phyloP scores from a whole-genome alignment of 768 basidiomycete genomes.

The Macrolepiota albuminosa region DNA sequence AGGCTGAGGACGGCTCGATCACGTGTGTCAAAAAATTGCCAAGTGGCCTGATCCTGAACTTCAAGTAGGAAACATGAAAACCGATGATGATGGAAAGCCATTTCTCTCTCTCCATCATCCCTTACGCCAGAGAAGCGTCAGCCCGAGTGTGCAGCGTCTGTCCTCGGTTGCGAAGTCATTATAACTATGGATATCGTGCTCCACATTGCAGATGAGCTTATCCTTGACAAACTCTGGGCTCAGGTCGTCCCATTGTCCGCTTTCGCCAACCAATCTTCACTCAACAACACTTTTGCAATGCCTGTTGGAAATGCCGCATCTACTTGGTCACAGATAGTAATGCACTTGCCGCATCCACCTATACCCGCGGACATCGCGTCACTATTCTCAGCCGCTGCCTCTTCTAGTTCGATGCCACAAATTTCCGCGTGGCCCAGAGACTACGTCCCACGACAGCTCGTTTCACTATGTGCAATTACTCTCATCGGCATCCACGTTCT shows the following conservation, averaged over 20 bases:
- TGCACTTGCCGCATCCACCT: slow-evolving; percentile 54
- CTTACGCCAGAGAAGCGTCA: neutral
- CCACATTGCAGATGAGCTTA: slow-evolving; percentile 56
- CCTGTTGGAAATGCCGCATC: slow-evolving; percentile 28
- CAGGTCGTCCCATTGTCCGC: slow-evolving; percentile 61
- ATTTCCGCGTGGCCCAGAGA: slow-evolving; percentile 84
- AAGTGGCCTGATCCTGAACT: slow-evolving; percentile 37
- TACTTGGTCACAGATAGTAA: slow-evolving; percentile 51
- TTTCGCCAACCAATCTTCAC: slow-evolving; percentile 28
- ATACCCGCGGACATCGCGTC: slow-evolving; percentile 31
- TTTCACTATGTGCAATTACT: slow-evolving; percentile 70
- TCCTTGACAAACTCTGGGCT: slow-evolving; percentile 81
- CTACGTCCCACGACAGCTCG: slow-evolving; percentile 70
- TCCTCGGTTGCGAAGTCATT: neutral
- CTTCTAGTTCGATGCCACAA: slow-evolving; percentile 25
- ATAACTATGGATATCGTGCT: slow-evolving; percentile 82
- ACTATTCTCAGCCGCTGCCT: slow-evolving; percentile 21
- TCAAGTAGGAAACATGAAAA: slow-evolving; percentile 20
- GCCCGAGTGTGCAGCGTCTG: neutral
- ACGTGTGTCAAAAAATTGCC: slow-evolving; percentile 25
- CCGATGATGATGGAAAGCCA: slow-evolving; percentile 14
- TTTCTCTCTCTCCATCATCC: neutral
- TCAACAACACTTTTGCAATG: slow-evolving; percentile 37
- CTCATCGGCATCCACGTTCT: slow-evolving; percentile 77
- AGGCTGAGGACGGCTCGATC: slow-evolving; percentile 3